Conservation (phyloP, 1,284 basidiomycete genomes). For the Moesziomyces antarcticus region DNA sequence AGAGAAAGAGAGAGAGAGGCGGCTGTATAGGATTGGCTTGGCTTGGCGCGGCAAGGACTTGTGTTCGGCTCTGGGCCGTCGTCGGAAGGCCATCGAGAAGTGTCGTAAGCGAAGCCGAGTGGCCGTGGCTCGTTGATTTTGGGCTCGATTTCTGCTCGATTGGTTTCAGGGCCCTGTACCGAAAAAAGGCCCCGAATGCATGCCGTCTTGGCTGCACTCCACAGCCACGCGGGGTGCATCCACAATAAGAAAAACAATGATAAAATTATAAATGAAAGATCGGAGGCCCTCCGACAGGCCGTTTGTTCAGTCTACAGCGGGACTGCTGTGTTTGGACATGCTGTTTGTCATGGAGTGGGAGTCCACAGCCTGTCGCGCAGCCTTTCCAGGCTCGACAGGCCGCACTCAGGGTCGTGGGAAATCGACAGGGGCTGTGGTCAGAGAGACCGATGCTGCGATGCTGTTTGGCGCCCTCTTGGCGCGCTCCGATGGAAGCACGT, state of each 20-base stretch:
- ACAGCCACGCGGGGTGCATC: background rate
- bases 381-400: background rate
- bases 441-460: background rate
- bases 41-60: background rate
- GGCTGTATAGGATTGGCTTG: background rate
- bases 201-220: background rate
- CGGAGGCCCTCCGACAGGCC: too few species aligned
- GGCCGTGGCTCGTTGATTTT: background rate
- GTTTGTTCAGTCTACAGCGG: too few species aligned
- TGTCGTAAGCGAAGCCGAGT: conserved; percentile 9
- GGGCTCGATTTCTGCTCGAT: background rate
- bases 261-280: too few species aligned
- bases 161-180: background rate
- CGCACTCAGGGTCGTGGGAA: background rate
- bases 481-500: background rate
- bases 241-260: background rate
- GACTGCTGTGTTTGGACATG: too few species aligned
- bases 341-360: too few species aligned
- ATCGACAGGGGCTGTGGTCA: background rate
- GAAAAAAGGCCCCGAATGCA: background rate
- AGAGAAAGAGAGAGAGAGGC: too few species aligned
- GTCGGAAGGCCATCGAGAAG: conserved; percentile 22
- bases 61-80: conserved; percentile 1
- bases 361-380: background rate
- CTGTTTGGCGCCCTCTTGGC: background rate